Base-by-base conservation (phyloP, 2,329 filamentous ascomycete species). In the Penicillium capsulatum region DNA sequence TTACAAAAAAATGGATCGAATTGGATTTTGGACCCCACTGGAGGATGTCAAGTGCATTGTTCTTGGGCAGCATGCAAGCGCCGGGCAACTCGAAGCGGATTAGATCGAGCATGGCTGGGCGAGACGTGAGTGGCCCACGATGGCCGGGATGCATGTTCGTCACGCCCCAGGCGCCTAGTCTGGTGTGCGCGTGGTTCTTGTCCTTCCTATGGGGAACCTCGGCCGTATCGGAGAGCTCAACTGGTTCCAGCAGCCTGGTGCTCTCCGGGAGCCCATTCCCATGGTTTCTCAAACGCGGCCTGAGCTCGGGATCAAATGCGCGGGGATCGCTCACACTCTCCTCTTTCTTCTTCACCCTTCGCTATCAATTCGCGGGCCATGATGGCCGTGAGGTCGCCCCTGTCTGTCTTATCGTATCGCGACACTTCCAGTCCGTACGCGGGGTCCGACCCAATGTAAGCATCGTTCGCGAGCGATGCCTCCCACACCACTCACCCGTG, bases 331-430 rank as follows among this genome's bases (percentile, higher is more conserved):
- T 24, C 34, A 27, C 15, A 5, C 7, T 24, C 40, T 37, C 34
- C 20, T 24, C 31, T 36, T 43, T 41, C 16, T 3, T 30, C 17
- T 31, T 15, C 16, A 22, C 29, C 16, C 15, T 31, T 22, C n/a
- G n/a, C 24, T 38, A 34, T 39, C 15, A 38, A 13, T 22, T 34
- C 26, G 5, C 45, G 36, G 47, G 50, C 50, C 41, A 57, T 57
- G 48, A 54, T 58, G 54, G 55, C 57, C 38, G 53, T 59, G 31
- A 55, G 50, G 45, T 56, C 57, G 31, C 56, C 56, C 17, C 32
- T 55, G 36, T 49, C 57, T 38, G 45, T 54, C 17, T 45, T 58
- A 38, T 44, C 54, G 13, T 49, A 48, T 39, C 48, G 34, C 17
- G 47, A 53, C 19, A 22, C 50, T n/a, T 31, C 45, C 33, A 43